phyloP scores from a whole-genome alignment of 176 grass and related monocot genomes.

The Tillandsia fasciculata region DNA sequence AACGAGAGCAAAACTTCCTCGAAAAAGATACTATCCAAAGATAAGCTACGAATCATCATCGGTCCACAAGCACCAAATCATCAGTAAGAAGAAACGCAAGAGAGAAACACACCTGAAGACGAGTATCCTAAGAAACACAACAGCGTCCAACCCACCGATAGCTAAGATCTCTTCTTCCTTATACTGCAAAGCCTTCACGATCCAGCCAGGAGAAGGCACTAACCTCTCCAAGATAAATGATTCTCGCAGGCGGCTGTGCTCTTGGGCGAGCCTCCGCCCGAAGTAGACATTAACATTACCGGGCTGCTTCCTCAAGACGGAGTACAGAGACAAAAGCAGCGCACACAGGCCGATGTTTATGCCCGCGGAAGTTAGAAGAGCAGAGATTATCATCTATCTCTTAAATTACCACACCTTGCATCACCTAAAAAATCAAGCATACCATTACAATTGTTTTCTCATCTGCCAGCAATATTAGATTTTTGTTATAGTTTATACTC shows the following conservation, averaged over 20 bases:
- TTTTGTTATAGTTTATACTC: too few relatives aligned
- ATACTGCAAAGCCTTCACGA: constrained; percentile 68
- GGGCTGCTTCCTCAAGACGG: constrained; percentile 80
- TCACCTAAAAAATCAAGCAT: constrained; percentile 13
- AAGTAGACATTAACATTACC: constrained; percentile 88
- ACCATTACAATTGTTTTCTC: background rate
- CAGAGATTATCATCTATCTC: constrained; percentile 62
- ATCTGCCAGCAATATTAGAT: background rate
- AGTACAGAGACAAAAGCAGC: constrained; percentile 69
- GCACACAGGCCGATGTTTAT: constrained; percentile 78
- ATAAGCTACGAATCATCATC: constrained; percentile 6
- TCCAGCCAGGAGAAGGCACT: constrained; percentile 71
- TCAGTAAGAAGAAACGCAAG: constrained; percentile 10
- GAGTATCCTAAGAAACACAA: constrained; percentile 74
- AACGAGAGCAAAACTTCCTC: background rate
- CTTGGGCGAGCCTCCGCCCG: constrained; percentile 61
- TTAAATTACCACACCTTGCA: constrained; percentile 7
- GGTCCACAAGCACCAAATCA: constrained; percentile 14
- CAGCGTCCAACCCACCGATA: constrained; percentile 75
- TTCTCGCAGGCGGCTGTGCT: constrained; percentile 41
- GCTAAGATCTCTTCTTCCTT: constrained; percentile 71
- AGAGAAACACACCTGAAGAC: constrained; percentile 59
- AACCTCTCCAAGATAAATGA: constrained; percentile 77
- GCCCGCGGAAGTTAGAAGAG: constrained; percentile 77
- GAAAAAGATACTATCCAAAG: constrained; percentile 12